Evolutionary conservation across 2,329 filamentous ascomycete species (phyloP).

Genomic region (Clathrospora elynae): DNA sequence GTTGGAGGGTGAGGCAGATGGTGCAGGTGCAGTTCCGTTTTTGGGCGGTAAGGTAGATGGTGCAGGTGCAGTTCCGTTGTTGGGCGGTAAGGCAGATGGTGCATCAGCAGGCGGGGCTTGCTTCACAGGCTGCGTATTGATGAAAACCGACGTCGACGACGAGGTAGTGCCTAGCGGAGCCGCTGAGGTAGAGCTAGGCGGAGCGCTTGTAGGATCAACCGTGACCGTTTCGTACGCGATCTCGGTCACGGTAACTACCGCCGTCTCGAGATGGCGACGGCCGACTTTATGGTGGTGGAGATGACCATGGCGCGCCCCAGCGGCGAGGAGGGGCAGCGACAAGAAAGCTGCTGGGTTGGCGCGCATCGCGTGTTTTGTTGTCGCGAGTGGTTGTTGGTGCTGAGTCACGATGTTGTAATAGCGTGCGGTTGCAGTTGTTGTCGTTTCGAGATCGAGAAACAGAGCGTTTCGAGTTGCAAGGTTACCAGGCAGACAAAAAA

Average conservation of each 20-base stretch:
- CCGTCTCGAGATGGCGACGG: slow-evolving; percentile 4
- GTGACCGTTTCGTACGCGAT: slow-evolving; percentile 15
- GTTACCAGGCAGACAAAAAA: slow-evolving; percentile 1
- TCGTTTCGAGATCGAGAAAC: background rate
- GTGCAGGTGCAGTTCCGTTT: no score
- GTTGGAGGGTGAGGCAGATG: background rate
- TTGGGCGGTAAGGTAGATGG: no score
- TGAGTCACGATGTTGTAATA: no score
- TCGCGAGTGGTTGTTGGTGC: background rate
- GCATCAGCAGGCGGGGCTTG: no score
- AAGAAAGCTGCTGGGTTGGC: background rate
- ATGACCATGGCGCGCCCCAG: slow-evolving; percentile 3
- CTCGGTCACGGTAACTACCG: slow-evolving; percentile 18
- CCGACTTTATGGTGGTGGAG: slow-evolving; percentile 1
- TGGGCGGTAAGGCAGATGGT: background rate
- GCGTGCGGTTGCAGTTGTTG: background rate
- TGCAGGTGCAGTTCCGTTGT: no score
- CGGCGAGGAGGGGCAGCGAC: slow-evolving; percentile 4
- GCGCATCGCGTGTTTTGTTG: slow-evolving; percentile 5
- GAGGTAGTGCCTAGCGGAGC: background rate
- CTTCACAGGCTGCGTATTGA: no score
- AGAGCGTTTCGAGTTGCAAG: no score
- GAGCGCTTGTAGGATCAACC: background rate
- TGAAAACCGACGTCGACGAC: no score
- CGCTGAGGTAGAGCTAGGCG: background rate